Evolutionary conservation across 192 early-diverging fungal genomes (phyloP).

Genomic region (Helicostylum pulchrum): DNA sequence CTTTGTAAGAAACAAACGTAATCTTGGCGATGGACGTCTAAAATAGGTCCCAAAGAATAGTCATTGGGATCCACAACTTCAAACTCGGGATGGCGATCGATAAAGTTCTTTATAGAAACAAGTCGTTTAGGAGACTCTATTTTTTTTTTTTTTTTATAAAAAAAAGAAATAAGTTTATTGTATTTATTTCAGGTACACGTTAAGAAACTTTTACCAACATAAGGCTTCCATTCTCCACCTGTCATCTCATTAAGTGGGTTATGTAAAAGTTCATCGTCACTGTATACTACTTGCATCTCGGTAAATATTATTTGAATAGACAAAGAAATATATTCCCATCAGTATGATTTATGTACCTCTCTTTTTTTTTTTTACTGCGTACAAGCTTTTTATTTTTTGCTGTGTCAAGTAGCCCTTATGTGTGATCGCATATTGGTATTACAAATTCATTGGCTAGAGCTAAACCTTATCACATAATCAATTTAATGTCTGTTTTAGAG

Average conservation of each 20-base stretch:
- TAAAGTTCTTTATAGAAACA: slow-evolving; percentile 18
- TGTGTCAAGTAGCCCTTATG: no score
- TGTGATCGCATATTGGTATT: no score
- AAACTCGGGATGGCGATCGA: slow-evolving; percentile 12
- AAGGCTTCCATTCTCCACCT: slow-evolving; percentile 8
- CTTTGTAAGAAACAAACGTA: slow-evolving; percentile 58
- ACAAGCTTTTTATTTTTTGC: no score
- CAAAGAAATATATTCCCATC: neutral
- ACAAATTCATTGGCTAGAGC: no score
- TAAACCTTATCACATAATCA: no score
- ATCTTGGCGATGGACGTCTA: slow-evolving; percentile 53
- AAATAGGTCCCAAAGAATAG: slow-evolving; percentile 54
- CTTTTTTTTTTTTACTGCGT: neutral
- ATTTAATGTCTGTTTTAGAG: no score
- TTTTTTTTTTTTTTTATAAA: no score
- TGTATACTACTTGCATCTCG: slow-evolving; percentile 16
- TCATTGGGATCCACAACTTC: slow-evolving; percentile 31
- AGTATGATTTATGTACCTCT: neutral
- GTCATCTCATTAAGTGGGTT: slow-evolving; percentile 13
- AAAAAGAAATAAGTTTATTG: neutral
- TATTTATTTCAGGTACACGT: neutral
- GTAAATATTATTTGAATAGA: no score
- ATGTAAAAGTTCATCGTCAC: slow-evolving; percentile 16
- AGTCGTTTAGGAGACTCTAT: slow-evolving; percentile 24
- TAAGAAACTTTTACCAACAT: slow-evolving; percentile 10